These are phyloP conservation scores for Brachypodium distachyon DNA, from an alignment of 202 grass and related monocot species.

Conservation along the genomic window DNA sequence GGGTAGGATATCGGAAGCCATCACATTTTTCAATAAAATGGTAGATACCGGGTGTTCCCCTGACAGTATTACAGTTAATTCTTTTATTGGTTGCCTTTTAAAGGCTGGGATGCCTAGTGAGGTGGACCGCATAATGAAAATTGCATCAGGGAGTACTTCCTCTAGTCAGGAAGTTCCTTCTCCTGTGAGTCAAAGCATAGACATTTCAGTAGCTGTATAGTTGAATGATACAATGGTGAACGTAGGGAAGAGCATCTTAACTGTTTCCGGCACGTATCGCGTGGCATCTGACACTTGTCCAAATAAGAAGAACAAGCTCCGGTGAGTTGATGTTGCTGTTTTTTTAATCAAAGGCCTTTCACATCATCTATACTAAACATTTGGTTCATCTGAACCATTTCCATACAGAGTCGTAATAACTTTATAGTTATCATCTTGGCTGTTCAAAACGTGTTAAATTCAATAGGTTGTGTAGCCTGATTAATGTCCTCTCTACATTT, in stretches of 20 bases:
- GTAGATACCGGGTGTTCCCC: conserved; percentile 50
- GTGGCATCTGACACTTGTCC: neutral
- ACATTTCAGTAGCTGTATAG: conserved; percentile 69
- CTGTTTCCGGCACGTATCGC: neutral
- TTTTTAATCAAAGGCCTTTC: neutral
- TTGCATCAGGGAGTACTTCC: conserved; percentile 35
- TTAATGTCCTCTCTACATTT: neutral
- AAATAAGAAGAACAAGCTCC: conserved; percentile 3
- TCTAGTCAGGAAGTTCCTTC: conserved; percentile 37
- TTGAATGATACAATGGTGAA: conserved; percentile 18
- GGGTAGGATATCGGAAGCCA: conserved; percentile 60
- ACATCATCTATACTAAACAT: neutral
- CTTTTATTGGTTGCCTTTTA: conserved; percentile 64
- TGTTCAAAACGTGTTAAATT: neutral
- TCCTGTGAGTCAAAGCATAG: conserved; percentile 32
- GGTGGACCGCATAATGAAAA: conserved; percentile 56
- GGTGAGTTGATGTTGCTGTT: conserved; percentile 14
- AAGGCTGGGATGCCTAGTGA: conserved; percentile 76
- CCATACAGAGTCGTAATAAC: neutral
- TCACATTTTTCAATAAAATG: conserved; percentile 61
- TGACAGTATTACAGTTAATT: conserved; percentile 55
- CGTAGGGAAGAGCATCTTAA: neutral
- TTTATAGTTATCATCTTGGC: neutral
- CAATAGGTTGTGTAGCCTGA: neutral
- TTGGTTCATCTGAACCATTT: conserved; percentile 4